Evolutionary conservation across 2,329 filamentous ascomycete genomes (phyloP), one percentile per base, ranked within the genome.

Genomic region (Penicillium sclerotigenum): DNA sequence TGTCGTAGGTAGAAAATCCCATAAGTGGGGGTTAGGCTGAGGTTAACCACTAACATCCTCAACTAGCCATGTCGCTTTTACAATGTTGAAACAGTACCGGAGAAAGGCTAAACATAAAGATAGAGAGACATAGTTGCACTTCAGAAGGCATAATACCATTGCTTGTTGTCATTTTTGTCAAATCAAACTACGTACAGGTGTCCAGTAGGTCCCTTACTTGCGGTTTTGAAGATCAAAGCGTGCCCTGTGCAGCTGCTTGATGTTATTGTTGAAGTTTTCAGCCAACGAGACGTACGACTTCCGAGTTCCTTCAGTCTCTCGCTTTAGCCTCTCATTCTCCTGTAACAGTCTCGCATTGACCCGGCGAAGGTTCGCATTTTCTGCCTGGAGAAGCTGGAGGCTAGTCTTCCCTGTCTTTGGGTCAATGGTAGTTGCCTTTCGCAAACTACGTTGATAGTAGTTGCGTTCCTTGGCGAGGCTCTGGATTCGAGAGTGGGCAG

Each of bases 381-480:
- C 47, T 4, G 61, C 54, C n/a, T 62, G 56, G 2, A 65, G 41
- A 14, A 38, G 31, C 37, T 68, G 56, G 5, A 58, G 50, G 20
- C 58, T 65, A 11, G 61, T 57, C 53, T 71, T 72, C 2, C 70
- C 70, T 3, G 71, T 69, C 24, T 47, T 47, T 0, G 61, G 57
- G 31, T 75, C 69, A 40, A 68, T 29, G 1, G 33, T 49, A 4
- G 59, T 65, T 54, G 65, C 67, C 40, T 65, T 58, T 8, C 57
- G 48, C 43, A 68, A 64, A 6, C 54, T 61, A n/a, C 60, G 65
- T 28, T 62, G 66, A 41, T 69, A 68, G 42, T 65, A 66, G 43
- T 69, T 64, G 2, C 70, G 68, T 37, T 74, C 70, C 6, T 57
- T 56, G 3, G 58, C 64, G n/a, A 72, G 54, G 7, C 59, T 55